Conservation (phyloP, 2,329 filamentous ascomycete species). For the Cladosporium sp. region DNA sequence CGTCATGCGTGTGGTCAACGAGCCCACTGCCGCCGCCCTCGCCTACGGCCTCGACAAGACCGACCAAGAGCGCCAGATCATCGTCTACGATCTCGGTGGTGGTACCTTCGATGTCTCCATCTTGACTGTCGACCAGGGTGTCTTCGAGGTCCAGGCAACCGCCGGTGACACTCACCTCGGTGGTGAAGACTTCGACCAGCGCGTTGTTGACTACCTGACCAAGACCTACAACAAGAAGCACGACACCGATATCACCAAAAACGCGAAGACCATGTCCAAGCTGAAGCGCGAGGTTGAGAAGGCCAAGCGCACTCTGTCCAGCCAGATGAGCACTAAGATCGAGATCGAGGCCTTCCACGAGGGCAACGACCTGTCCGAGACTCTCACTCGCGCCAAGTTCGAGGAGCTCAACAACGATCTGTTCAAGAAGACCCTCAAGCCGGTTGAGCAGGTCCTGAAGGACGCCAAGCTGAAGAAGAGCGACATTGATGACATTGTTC, state of each 20-base stretch:
- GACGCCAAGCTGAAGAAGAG: slow-evolving; percentile 96
- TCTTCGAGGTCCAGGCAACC: slow-evolving; percentile 98
- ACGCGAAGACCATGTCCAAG: slow-evolving; percentile 97
- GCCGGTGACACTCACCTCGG: slow-evolving; percentile 97
- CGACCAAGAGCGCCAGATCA: slow-evolving; percentile 78
- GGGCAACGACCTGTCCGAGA: slow-evolving; percentile 97
- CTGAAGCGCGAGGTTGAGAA: slow-evolving; percentile 99
- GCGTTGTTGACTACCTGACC: slow-evolving; percentile 91
- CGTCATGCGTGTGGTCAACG: slow-evolving; percentile 95
- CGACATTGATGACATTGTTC: slow-evolving; percentile 92
- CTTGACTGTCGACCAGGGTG: slow-evolving; percentile 93
- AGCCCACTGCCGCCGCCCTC: slow-evolving; percentile 91
- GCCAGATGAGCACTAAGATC: slow-evolving; percentile 38
- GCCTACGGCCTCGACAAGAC: slow-evolving; percentile 95
- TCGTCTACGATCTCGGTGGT: slow-evolving; percentile 96
- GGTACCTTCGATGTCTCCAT: slow-evolving; percentile 99
- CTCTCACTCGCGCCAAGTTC: slow-evolving; percentile 96
- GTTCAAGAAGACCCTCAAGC: slow-evolving; percentile 99
- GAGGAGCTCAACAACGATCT: slow-evolving; percentile 98
- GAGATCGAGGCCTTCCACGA: slow-evolving; percentile 97
- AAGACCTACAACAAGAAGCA: slow-evolving; percentile 99
- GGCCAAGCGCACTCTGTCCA: slow-evolving; percentile 85
- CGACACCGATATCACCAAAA: slow-evolving; percentile 84
- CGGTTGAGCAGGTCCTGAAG: slow-evolving; percentile 96
- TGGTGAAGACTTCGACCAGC: slow-evolving; percentile 98